Percentiles rank a stretch among this genome's conserved stretches.
Evolutionary conservation across 148 eudicot genomes (phyloP).

Genomic region (Pharnaceum exiguum): DNA sequence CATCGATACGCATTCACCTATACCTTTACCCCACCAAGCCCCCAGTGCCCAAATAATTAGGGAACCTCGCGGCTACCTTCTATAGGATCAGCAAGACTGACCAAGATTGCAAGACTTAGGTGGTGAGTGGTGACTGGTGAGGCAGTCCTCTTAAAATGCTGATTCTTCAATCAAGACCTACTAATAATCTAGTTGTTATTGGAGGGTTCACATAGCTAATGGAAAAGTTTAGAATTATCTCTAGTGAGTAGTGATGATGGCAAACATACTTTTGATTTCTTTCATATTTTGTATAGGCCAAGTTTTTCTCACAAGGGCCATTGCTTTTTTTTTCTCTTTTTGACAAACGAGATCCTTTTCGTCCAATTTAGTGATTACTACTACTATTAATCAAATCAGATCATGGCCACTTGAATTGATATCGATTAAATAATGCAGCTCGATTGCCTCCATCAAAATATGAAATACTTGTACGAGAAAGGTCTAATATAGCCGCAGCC

Average conservation of each 20-base stretch:
- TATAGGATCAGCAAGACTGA: too few species aligned
- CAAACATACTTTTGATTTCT: background rate
- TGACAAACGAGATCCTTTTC: conserved; percentile 24
- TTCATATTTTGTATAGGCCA: background rate
- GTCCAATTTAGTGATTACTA: background rate
- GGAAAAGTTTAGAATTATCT: background rate
- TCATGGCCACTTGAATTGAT: background rate
- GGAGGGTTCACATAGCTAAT: background rate
- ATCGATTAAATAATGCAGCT: background rate
- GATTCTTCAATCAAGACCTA: conserved; percentile 2
- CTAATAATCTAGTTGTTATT: conserved; percentile 10
- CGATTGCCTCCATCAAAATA: background rate
- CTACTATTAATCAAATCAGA: background rate
- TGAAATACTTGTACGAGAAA: conserved; percentile 10
- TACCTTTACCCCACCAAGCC: too few species aligned
- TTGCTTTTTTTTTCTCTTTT: conserved; percentile 21
- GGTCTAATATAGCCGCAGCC: conserved; percentile 12
- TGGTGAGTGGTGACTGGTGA: too few species aligned
- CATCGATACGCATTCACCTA: too few species aligned
- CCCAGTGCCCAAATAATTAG: too few species aligned
- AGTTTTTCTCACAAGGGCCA: background rate
- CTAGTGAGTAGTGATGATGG: conserved; percentile 13
- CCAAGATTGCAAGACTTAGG: too few species aligned
- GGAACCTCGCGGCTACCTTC: too few species aligned
- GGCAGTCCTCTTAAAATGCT: background rate